Percentiles rank a stretch among this genome's conserved stretches.
phyloP scores from a whole-genome alignment of 805 yeast genomes.

The Saccharomycopsis babjevae region DNA sequence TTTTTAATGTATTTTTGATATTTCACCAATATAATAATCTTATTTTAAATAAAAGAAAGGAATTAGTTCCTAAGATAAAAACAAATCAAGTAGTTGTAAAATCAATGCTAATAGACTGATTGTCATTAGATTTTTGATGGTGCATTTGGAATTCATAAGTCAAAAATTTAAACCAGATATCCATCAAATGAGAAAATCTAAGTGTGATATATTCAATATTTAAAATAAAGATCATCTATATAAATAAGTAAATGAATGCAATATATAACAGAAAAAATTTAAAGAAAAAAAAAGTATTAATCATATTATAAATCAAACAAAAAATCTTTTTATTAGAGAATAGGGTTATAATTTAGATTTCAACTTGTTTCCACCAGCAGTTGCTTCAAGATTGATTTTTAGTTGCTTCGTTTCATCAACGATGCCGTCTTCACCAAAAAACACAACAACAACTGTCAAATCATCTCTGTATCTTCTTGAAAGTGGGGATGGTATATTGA shows the following conservation, averaged over 20 bases:
- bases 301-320: no score
- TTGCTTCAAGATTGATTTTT: constrained; percentile 47
- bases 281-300: neutral
- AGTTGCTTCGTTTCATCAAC: constrained; percentile 35
- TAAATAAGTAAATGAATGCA: neutral
- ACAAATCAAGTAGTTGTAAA: no score
- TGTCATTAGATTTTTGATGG: no score
- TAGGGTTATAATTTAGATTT: neutral
- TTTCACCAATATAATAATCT: no score
- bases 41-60: no score
- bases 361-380: constrained; percentile 41
- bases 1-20: no score
- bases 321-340: neutral
- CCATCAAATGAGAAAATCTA: neutral
- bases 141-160: no score
- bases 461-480: constrained; percentile 93
- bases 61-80: no score
- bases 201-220: neutral
- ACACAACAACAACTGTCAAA: constrained; percentile 89
- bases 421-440: constrained; percentile 56
- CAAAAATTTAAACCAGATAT: neutral
- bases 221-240: neutral
- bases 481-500: constrained; percentile 84
- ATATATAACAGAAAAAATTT: neutral
- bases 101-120: no score